Conservation (phyloP, 176 grass and related monocot species). For the Avena atlantica region DNA sequence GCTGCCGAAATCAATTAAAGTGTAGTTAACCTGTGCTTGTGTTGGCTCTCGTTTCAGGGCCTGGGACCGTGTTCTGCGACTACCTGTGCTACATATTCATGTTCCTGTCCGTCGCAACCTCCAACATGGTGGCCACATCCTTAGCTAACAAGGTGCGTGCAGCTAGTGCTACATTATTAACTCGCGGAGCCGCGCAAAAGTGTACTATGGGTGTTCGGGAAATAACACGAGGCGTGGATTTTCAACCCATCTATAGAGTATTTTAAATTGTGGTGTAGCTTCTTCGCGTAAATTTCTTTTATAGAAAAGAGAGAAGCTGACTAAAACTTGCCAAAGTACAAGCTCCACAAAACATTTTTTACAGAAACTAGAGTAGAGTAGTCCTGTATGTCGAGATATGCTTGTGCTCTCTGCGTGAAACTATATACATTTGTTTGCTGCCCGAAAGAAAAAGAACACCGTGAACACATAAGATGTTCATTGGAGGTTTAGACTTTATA, state of each 20-base stretch:
- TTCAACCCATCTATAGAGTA: too few relatives aligned
- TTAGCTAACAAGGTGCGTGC: constrained; percentile 78
- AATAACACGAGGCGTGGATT: background rate
- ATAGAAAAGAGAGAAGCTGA: too few relatives aligned
- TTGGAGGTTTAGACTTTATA: background rate
- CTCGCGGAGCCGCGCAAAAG: background rate
- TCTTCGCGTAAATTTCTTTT: too few relatives aligned
- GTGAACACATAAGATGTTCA: background rate
- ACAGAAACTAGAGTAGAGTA: background rate
- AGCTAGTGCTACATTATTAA: background rate
- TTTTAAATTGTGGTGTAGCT: too few relatives aligned
- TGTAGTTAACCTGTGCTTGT: background rate
- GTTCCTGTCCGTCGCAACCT: constrained; percentile 91
- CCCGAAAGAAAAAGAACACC: background rate
- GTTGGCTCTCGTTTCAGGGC: constrained; percentile 51
- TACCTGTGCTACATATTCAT: constrained; percentile 94
- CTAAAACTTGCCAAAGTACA: background rate
- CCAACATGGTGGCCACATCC: constrained; percentile 97
- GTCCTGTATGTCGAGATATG: background rate
- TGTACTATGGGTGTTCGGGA: background rate
- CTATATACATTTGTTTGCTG: background rate
- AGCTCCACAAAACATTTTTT: background rate
- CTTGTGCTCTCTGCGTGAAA: background rate
- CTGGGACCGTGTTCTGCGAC: constrained; percentile 93
- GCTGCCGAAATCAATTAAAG: background rate